Conservation (phyloP, 495 filamentous ascomycete genomes). For the Durotheca rogersii region DNA sequence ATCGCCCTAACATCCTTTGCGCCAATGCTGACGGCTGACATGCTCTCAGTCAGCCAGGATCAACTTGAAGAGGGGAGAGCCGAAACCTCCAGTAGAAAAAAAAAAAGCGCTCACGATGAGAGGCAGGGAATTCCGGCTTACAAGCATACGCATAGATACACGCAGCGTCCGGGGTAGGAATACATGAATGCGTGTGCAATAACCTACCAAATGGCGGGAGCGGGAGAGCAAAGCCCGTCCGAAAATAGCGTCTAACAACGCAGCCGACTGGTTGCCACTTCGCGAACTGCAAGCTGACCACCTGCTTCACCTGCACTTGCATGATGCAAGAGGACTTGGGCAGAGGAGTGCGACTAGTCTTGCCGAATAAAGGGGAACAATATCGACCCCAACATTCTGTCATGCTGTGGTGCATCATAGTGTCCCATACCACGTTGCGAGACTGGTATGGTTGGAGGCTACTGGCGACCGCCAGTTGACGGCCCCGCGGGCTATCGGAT, state of each 20-base stretch:
- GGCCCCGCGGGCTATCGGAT: background rate
- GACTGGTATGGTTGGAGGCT: background rate
- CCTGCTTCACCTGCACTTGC: conserved; percentile 29
- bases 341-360: conserved; percentile 23
- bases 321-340: conserved; percentile 30
- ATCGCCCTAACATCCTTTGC: background rate
- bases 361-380: conserved; percentile 26
- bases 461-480: background rate
- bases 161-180: conserved; percentile 6
- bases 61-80: conserved; percentile 15
- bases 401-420: conserved; percentile 1
- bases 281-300: conserved; percentile 23
- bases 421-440: background rate
- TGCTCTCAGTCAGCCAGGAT: conserved; percentile 25
- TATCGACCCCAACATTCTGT: conserved; percentile 15
- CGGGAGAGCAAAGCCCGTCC: conserved; percentile 16
- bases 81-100: too few species aligned
- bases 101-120: too few species aligned
- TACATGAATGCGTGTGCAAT: conserved; percentile 13
- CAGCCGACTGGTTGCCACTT: background rate
- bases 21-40: conserved; percentile 21
- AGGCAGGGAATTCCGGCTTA: conserved; percentile 15
- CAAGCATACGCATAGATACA: conserved; percentile 10
- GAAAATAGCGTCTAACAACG: conserved; percentile 25
- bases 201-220: conserved; percentile 11